phyloP scores from a whole-genome alignment of 179 eudicot species.

The Corrigiola litoralis region DNA sequence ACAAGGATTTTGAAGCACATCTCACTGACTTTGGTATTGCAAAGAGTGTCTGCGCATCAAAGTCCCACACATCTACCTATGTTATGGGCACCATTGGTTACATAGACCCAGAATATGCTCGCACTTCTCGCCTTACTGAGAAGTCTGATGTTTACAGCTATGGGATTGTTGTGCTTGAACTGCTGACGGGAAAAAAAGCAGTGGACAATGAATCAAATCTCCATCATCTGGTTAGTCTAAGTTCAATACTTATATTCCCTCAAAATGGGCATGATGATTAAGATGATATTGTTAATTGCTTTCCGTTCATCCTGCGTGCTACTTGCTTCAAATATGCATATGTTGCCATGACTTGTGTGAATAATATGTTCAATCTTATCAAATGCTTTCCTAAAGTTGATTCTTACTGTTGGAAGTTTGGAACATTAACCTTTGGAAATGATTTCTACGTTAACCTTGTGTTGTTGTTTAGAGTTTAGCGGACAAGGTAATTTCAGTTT shows the following conservation, averaged over 20 bases:
- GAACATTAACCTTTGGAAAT: no score
- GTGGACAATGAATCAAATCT: conserved; percentile 94
- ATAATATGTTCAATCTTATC: no score
- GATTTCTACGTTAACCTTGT: no score
- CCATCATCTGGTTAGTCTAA: conserved; percentile 88
- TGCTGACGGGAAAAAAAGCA: conserved; percentile 89
- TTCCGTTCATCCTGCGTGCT: neutral
- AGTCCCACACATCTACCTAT: conserved; percentile 85
- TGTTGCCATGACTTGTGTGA: no score
- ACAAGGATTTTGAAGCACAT: conserved; percentile 89
- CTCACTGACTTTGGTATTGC: conserved; percentile 98
- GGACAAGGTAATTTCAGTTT: neutral
- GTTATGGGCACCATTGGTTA: conserved; percentile 98
- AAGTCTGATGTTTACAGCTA: conserved; percentile 97
- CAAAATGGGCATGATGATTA: neutral
- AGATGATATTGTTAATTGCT: no score
- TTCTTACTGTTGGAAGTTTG: no score
- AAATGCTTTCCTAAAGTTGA: no score
- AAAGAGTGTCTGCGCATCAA: conserved; percentile 69
- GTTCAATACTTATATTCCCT: neutral
- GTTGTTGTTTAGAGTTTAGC: no score
- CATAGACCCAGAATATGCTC: conserved; percentile 97
- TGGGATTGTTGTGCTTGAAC: conserved; percentile 85
- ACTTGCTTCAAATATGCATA: neutral
- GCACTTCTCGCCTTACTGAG: conserved; percentile 92